These are phyloP conservation scores for Backusella circina DNA, from an alignment of 192 early-diverging fungal species.

Conservation along the genomic window DNA sequence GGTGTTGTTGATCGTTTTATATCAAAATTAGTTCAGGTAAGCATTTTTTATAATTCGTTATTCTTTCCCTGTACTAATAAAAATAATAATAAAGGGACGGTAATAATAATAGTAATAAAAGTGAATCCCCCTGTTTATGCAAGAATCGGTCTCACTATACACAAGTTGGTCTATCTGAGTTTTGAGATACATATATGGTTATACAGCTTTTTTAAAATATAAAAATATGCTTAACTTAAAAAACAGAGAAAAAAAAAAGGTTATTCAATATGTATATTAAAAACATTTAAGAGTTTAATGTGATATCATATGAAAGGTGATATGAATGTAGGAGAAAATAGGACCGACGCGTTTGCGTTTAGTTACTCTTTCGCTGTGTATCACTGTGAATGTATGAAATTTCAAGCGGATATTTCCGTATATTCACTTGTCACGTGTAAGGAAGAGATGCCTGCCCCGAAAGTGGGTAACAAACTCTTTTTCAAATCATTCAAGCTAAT, in stretches of 20 bases:
- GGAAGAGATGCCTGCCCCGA: neutral
- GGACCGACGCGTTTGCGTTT: neutral
- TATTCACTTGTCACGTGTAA: neutral
- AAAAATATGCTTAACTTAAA: neutral
- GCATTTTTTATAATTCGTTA: neutral
- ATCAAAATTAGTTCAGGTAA: slow-evolving; percentile 20
- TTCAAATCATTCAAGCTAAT: neutral
- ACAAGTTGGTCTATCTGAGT: neutral
- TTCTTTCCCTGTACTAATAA: neutral
- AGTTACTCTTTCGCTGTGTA: neutral
- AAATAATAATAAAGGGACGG: neutral
- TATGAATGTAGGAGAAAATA: neutral
- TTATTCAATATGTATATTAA: neutral
- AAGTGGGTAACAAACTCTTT: neutral
- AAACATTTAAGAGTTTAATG: neutral
- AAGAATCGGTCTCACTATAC: neutral
- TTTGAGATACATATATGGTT: neutral
- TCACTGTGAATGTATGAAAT: neutral
- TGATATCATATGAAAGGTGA: neutral
- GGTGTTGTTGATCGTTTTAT: slow-evolving; percentile 25
- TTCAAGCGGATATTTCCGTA: slow-evolving; percentile 5
- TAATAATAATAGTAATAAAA: too few species aligned
- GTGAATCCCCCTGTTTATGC: neutral
- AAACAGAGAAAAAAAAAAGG: neutral
- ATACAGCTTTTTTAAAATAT: neutral